phyloP scores from a whole-genome alignment of 2,329 filamentous ascomycete genomes.

The Fusarium bactridioides region DNA sequence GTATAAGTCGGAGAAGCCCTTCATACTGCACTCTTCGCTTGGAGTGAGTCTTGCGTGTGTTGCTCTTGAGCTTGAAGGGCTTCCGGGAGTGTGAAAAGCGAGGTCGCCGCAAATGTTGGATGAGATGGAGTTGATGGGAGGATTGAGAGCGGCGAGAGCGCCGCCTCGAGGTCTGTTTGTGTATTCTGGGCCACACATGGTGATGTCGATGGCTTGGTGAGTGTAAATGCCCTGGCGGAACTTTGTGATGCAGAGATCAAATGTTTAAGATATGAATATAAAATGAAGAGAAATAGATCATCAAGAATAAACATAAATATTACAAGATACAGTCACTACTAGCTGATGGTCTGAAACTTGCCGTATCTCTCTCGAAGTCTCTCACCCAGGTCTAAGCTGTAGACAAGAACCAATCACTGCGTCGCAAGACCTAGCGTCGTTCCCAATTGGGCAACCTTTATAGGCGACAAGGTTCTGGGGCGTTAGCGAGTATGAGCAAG shows the following conservation, averaged over 20 bases:
- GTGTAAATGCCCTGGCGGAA: background rate
- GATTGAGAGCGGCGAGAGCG: conserved; percentile 55
- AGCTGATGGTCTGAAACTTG: background rate
- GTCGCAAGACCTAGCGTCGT: conserved; percentile 23
- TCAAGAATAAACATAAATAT: background rate
- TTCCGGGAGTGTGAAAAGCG: conserved; percentile 53
- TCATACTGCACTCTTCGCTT: conserved; percentile 28
- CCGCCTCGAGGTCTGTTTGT: conserved; percentile 54
- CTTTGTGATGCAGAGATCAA: background rate
- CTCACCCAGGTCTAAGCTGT: conserved; percentile 5
- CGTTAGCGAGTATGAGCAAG: conserved; percentile 42
- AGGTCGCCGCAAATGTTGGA: conserved; percentile 48
- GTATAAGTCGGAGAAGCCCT: conserved; percentile 39
- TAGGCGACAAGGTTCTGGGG: background rate
- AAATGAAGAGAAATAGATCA: background rate
- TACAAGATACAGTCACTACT: background rate
- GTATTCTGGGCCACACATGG: conserved; percentile 56
- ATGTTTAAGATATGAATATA: background rate
- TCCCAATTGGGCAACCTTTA: conserved; percentile 39
- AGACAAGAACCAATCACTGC: conserved; percentile 41
- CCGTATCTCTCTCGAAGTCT: conserved; percentile 30
- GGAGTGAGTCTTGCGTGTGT: conserved; percentile 55
- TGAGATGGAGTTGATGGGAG: conserved; percentile 30
- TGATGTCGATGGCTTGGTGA: conserved; percentile 29
- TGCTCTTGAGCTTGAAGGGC: conserved; percentile 48